phyloP scores from a whole-genome alignment of 2,329 filamentous ascomycete genomes.

The Plenodomus tracheiphilus region DNA sequence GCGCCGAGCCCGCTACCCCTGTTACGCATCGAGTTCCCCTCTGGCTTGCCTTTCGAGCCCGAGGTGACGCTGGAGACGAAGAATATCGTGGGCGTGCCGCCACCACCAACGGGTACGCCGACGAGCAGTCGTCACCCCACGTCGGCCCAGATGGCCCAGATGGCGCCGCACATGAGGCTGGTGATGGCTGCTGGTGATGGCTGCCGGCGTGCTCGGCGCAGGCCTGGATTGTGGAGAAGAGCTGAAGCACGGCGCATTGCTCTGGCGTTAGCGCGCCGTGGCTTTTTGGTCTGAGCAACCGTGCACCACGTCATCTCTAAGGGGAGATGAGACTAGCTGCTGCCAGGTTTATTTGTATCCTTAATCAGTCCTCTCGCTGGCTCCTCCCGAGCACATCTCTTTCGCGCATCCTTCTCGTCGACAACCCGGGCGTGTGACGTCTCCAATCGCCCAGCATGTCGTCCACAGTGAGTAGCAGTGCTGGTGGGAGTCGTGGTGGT shows the following conservation, averaged over 20 bases:
- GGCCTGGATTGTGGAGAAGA: not conserved
- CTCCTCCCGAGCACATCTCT: conserved; percentile 5
- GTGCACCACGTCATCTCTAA: not conserved
- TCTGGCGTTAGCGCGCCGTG: not conserved
- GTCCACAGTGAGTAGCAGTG: conserved; percentile 16
- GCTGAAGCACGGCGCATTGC: not conserved
- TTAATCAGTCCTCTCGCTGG: conserved; percentile 3
- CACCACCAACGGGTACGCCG: not conserved
- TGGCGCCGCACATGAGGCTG: not conserved
- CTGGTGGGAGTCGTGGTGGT: not conserved
- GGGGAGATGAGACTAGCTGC: not conserved
- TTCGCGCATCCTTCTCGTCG: conserved; percentile 3
- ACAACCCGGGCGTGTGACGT: conserved; percentile 9
- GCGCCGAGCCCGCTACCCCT: conserved; percentile 1
- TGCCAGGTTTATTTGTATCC: not conserved
- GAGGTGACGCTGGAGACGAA: not conserved
- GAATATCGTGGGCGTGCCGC: not conserved
- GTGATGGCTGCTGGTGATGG: not conserved
- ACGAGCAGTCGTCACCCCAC: too few relatives aligned
- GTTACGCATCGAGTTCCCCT: not conserved
- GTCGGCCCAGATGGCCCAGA: not conserved
- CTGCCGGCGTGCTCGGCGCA: not conserved
- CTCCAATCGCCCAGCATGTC: conserved; percentile 25
- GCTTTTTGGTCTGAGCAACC: not conserved
- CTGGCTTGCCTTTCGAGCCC: too few relatives aligned